A percentile compares a stretch with the other conserved stretches of the same genome.
Evolutionary conservation across 2,329 filamentous ascomycete species (phyloP).

Genomic region (Fusarium sp.): DNA sequence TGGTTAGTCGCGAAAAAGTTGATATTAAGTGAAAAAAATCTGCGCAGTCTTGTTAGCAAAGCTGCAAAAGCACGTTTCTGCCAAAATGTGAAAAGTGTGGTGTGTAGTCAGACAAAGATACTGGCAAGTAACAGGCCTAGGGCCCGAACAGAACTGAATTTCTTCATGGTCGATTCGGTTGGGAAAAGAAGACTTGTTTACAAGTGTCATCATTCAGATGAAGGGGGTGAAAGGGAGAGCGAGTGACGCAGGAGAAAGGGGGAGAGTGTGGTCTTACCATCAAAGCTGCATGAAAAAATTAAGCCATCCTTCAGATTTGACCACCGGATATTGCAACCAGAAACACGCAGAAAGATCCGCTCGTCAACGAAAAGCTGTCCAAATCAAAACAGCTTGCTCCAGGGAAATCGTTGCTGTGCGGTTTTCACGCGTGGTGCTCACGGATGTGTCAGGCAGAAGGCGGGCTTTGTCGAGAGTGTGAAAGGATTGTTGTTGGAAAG

Average conservation of each 20-base stretch:
- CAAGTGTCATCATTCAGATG: conserved; percentile 77
- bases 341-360: not conserved
- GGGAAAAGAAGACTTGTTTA: conserved; percentile 85
- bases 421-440: conserved; percentile 23
- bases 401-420: conserved; percentile 12
- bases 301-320: conserved; percentile 16
- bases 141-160: conserved; percentile 74
- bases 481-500: conserved; percentile 30
- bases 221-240: conserved; percentile 8
- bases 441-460: conserved; percentile 7
- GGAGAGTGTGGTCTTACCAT: conserved; percentile 42
- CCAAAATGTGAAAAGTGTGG: conserved; percentile 13
- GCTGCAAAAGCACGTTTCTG: conserved; percentile 10
- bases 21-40: conserved; percentile 24
- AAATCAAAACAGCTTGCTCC: conserved; percentile 33
- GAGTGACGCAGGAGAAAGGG: conserved; percentile 35
- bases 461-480: conserved; percentile 23
- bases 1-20: conserved; percentile 12
- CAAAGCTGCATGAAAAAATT: conserved; percentile 11
- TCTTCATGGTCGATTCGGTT: conserved; percentile 91
- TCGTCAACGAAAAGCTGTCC: conserved; percentile 15
- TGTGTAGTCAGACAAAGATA: conserved; percentile 79
- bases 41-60: conserved; percentile 39
- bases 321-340: conserved; percentile 3
- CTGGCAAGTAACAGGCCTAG: conserved; percentile 90